These are phyloP conservation scores for Ophiostoma perfectum DNA, from an alignment of 2,329 filamentous ascomycete genomes.

Conservation along the genomic window DNA sequence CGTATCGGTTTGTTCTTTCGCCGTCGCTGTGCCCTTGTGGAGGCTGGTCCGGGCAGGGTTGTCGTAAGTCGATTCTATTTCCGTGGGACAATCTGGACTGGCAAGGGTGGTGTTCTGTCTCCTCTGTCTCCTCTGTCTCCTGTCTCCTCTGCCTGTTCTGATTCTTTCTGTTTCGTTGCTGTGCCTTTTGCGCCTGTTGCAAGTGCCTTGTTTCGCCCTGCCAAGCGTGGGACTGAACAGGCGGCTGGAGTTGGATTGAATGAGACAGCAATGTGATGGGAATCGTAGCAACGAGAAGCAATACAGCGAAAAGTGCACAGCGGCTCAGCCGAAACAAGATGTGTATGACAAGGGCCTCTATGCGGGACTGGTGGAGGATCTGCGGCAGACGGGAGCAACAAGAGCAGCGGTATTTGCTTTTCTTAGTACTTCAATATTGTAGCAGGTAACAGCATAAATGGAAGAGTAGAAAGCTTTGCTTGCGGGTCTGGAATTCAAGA, in stretches of 20 bases:
- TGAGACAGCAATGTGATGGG: background rate
- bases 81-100: background rate
- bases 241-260: background rate
- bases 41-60: background rate
- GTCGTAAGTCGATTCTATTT: background rate
- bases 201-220: background rate
- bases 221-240: slow-evolving; percentile 13
- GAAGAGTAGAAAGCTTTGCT: background rate
- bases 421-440: too few relatives aligned
- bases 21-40: background rate
- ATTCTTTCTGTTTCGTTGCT: background rate
- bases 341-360: slow-evolving; percentile 24
- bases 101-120: background rate
- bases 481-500: background rate
- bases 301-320: slow-evolving; percentile 17
- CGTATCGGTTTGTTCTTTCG: slow-evolving; percentile 9
- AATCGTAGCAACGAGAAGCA: background rate
- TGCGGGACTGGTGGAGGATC: slow-evolving; percentile 22
- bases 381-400: slow-evolving; percentile 18
- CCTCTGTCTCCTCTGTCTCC: background rate
- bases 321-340: slow-evolving; percentile 29
- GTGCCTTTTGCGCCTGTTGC: background rate
- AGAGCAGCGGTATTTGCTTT: background rate
- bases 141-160: too few relatives aligned
- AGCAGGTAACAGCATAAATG: background rate